These are phyloP conservation scores for Nematodospora anomalae DNA, from an alignment of 1,139 yeast genomes.

Conservation along the genomic window DNA sequence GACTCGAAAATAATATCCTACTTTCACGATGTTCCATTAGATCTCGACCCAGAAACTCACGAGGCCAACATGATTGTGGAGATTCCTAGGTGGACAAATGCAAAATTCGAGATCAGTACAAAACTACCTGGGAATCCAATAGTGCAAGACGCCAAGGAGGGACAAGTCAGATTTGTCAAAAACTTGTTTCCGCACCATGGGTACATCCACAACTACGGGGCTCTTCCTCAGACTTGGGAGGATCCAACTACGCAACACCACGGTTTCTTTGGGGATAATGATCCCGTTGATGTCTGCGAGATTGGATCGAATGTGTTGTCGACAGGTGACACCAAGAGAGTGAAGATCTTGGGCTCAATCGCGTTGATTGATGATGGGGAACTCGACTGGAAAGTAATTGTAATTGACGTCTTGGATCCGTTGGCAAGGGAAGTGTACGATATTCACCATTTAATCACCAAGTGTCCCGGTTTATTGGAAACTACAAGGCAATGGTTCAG, in stretches of 20 bases:
- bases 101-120: conserved; percentile 80
- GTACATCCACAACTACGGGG: conserved; percentile 90
- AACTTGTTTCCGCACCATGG: conserved; percentile 91
- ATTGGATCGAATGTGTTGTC: conserved; percentile 72
- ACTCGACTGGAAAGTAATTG: conserved; percentile 91
- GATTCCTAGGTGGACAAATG: conserved; percentile 90
- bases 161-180: conserved; percentile 77
- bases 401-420: conserved; percentile 72
- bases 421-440: conserved; percentile 70
- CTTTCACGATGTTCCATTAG: conserved; percentile 76
- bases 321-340: conserved; percentile 79
- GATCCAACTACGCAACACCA: conserved; percentile 69
- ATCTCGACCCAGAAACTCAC: conserved; percentile 60
- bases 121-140: conserved; percentile 73
- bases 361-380: conserved; percentile 92
- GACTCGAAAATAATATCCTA: conserved; percentile 66
- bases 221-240: conserved; percentile 96
- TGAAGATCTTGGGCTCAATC: conserved; percentile 81
- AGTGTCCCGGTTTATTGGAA: conserved; percentile 78
- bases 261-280: conserved; percentile 82
- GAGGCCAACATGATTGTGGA: conserved; percentile 86
- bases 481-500: conserved; percentile 90
- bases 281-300: conserved; percentile 89
- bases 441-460: conserved; percentile 71
- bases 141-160: conserved; percentile 82